Evolutionary conservation across 805 yeast species (phyloP).

Genomic region (Candida sithepensis): DNA sequence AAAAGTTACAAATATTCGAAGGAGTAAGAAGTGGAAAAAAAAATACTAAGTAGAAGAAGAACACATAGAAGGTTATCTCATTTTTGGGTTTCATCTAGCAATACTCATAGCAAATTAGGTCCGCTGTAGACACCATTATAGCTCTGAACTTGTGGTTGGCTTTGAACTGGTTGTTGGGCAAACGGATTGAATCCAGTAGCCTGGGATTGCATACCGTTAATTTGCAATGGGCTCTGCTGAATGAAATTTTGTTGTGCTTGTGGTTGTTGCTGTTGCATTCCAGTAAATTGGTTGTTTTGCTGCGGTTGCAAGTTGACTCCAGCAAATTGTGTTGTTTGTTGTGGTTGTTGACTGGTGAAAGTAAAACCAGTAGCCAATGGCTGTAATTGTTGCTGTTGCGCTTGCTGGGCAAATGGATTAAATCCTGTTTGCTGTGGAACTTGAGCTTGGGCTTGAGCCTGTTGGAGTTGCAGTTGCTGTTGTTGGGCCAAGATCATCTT

Average conservation of each 20-base stretch:
- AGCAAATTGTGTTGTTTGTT: background rate
- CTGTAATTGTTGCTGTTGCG: conserved; percentile 3
- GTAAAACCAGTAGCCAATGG: background rate
- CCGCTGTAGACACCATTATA: conserved; percentile 24
- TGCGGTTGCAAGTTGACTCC: conserved; percentile 3
- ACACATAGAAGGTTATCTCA: background rate
- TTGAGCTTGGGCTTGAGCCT: too few species aligned
- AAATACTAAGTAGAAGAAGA: background rate
- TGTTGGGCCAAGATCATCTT: conserved; percentile 10
- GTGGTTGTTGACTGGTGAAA: background rate
- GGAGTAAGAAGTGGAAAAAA: background rate
- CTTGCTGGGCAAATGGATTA: background rate
- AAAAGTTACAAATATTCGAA: background rate
- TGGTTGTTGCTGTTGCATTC: conserved; percentile 5
- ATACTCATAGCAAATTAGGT: conserved; percentile 25
- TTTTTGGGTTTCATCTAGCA: background rate
- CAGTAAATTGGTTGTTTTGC: conserved; percentile 9
- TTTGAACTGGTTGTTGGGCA: conserved; percentile 11
- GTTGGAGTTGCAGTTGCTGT: conserved; percentile 2
- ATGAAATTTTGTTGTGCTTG: conserved; percentile 9
- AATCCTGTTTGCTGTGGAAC: background rate
- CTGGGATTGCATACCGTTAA: background rate
- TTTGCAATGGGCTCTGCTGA: background rate
- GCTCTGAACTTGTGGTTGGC: conserved; percentile 5
- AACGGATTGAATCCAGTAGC: conserved; percentile 19